A percentile compares a stretch with the other conserved stretches of the same genome.
Conservation (phyloP, 768 basidiomycete species). For the Clitopilus passeckerianus region DNA sequence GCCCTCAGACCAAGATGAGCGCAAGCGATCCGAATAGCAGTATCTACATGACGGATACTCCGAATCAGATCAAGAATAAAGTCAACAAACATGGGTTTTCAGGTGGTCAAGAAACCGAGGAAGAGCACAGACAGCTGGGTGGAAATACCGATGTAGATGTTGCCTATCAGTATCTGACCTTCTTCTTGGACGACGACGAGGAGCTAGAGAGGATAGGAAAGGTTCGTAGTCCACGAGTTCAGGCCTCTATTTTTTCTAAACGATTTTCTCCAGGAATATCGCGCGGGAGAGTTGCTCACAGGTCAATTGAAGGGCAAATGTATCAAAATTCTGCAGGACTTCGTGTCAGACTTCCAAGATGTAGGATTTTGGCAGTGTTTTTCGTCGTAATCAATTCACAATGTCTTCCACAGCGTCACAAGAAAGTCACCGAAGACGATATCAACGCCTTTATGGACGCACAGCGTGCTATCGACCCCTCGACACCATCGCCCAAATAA, state of each 20-base stretch:
- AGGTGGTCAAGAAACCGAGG: constrained; percentile 92
- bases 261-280: constrained; percentile 67
- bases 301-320: constrained; percentile 89
- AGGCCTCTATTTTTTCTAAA: not conserved
- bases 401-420: constrained; percentile 52
- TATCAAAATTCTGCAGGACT: constrained; percentile 75
- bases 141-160: constrained; percentile 96
- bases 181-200: constrained; percentile 96
- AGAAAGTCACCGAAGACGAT: constrained; percentile 74
- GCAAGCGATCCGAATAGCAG: constrained; percentile 90
- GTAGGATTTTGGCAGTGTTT: constrained; percentile 18
- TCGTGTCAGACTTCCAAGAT: constrained; percentile 85
- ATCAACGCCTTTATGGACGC: constrained; percentile 78
- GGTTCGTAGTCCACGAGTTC: constrained; percentile 36
- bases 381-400: not conserved
- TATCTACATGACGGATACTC: constrained; percentile 94
- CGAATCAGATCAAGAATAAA: constrained; percentile 95
- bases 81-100: constrained; percentile 95
- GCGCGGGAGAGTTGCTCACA: constrained; percentile 80
- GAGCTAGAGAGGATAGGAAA: constrained; percentile 72
- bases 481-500: not conserved
- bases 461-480: constrained; percentile 54
- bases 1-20: constrained; percentile 99
- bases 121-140: constrained; percentile 84
- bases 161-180: constrained; percentile 88